Evolutionary conservation across 257 asterid species (phyloP), one percentile per base, ranked within the genome.

Genomic region (Phtheirospermum japonicum): DNA sequence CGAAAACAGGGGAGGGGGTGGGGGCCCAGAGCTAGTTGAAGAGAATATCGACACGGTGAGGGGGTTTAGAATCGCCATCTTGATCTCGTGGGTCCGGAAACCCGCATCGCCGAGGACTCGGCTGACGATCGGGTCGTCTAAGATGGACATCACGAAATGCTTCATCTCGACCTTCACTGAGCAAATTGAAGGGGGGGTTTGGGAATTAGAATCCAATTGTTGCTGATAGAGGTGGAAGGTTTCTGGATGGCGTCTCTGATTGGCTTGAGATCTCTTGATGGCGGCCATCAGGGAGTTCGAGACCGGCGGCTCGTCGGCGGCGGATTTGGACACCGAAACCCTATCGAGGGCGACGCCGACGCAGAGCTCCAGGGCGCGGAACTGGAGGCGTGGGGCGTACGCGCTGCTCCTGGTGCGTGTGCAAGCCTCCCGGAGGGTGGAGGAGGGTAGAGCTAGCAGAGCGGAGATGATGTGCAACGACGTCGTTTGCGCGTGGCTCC

Each of bases 241-340:
- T 3, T 92, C 99, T 0, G 99, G 99, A 54, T 86, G 90, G 19
- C 99, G 82, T n/a, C 97, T 73, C 78, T 92, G 99, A 61, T 87
- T 84, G 23, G 97, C 99, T 11, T 92, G 99, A 2, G 97, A 85
- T 28, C 99, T 77, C 84, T 89, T 92, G 61, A 92, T 86, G 4
- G 99, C 99, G 2, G 99, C 94, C 99, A 89, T 92, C 59, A 92
- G 75, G 0, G 99, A 86, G 76, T 92, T 92, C 49, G 99, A 85
- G 9, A 92, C 82, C 54, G 90, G 95, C 55, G 96, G 94, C 74
- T 77, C 86, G 13, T 77, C 90, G 45, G 37, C 71, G 28, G 73
- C 68, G 49, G 73, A 51, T 64, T 86, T 86, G 3, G 94, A 18
- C 58, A 72, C 65, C 74, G 97, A 73, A 73, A 73, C 66, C 71